A percentile compares a stretch with the other conserved stretches of the same genome.
These are phyloP conservation scores for Taiozyma onychis DNA, from an alignment of 1,139 yeast species.

Conservation along the genomic window DNA sequence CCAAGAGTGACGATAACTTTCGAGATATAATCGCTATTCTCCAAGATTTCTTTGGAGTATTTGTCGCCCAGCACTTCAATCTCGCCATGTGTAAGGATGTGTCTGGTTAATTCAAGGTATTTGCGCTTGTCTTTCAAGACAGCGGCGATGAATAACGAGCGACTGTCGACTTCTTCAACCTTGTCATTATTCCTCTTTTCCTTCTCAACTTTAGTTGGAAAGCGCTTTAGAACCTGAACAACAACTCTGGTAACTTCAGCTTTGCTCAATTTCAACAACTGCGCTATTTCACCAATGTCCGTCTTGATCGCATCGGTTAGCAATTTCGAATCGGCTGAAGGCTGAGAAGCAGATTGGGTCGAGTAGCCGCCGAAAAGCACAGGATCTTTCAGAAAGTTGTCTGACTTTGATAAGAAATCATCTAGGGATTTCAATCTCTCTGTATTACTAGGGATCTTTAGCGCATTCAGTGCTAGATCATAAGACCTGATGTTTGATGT, in stretches of 20 bases:
- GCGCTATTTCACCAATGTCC: slow-evolving; percentile 28
- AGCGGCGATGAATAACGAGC: slow-evolving; percentile 27
- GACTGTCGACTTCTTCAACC: slow-evolving; percentile 12
- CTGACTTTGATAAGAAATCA: slow-evolving; percentile 38
- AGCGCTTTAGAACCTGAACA: slow-evolving; percentile 33
- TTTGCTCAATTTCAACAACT: slow-evolving; percentile 31
- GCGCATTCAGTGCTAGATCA: slow-evolving; percentile 18
- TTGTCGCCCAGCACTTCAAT: slow-evolving; percentile 15
- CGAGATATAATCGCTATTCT: slow-evolving; percentile 23
- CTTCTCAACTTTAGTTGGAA: slow-evolving; percentile 33
- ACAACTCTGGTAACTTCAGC: slow-evolving; percentile 44
- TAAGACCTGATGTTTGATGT: slow-evolving; percentile 18
- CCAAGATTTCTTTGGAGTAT: slow-evolving; percentile 22
- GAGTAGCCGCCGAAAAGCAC: slow-evolving; percentile 30
- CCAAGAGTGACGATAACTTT: slow-evolving; percentile 10
- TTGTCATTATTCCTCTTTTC: background rate
- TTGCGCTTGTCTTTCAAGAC: slow-evolving; percentile 42
- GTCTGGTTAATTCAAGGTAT: slow-evolving; percentile 13
- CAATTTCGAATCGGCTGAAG: slow-evolving; percentile 3
- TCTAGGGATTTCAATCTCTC: slow-evolving; percentile 36
- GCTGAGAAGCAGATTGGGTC: slow-evolving; percentile 13
- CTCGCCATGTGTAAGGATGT: slow-evolving; percentile 13
- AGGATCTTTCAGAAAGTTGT: slow-evolving; percentile 29
- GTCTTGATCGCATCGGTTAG: slow-evolving; percentile 4
- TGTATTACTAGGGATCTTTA: slow-evolving; percentile 10